Base-by-base conservation (phyloP, 805 yeast species). In the Kazachstania viticola region DNA sequence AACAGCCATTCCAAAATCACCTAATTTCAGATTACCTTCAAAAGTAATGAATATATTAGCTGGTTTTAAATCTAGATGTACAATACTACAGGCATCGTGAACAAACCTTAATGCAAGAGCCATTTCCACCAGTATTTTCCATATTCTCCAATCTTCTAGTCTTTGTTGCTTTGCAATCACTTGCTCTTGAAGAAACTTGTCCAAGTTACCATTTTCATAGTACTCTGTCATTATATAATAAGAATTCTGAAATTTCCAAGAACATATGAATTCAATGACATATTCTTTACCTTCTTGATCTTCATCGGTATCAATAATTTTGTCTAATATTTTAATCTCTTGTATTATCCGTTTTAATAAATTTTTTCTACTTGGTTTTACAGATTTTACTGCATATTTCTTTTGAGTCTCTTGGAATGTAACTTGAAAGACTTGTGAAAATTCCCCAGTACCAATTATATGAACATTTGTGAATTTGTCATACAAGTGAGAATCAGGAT, bases 1-100 rank as follows among this genome's bases (percentile, higher is more conserved):
- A 3, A 94, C 72, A 5, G 96, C 94, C 66, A 91, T 73, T 7
- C 98, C 98, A 62, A 91, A 91, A 58, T 91, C 98, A 14, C 95
- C 98, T 49, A 91, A 79, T 61, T 88, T 91, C 46, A 91, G 67
- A 19, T 75, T 72, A 18, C 98, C 98, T 52, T 91, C 97, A 58
- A 91, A 91, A 1, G 96, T 84, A 31, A 91, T 77, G 48, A 91
- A 79, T 3, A 91, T 75, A 55, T 91, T 91, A 2, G 96, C 95
- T 1, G 98, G 98, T 58, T 91, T 91, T 49, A 91, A 59, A 57
- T 91, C 98, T 33, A 91, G 61, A 58, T 91, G 98, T 31, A 87
- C 62, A 32, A 82, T 78, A 38, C 70, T 69, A 39, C 79, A 75
- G 27, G 73, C 65, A 46, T 65, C 68, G 52, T 91, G 98, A 29